Conservation (phyloP, 768 basidiomycete genomes). For the Candolleomyces aberdarensis region DNA sequence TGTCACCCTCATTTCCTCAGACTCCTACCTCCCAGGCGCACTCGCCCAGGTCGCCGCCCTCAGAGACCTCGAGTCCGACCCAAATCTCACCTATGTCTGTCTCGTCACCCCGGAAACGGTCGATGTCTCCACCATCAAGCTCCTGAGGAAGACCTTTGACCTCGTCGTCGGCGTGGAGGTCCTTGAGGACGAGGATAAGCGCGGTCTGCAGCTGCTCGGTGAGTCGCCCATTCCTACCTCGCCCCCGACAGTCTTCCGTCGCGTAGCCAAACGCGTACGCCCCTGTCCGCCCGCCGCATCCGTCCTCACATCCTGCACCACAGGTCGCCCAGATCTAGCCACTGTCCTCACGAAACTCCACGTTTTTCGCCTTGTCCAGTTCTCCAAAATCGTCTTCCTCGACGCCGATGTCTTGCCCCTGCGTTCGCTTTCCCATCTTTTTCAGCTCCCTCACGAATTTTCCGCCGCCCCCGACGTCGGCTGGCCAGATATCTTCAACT, state of each 20-base stretch:
- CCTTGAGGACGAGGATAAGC: slow-evolving; percentile 65
- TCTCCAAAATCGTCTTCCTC: slow-evolving; percentile 83
- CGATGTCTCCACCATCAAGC: slow-evolving; percentile 76
- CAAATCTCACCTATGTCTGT: slow-evolving; percentile 63
- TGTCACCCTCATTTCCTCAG: slow-evolving; percentile 89
- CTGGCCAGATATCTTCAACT: slow-evolving; percentile 99
- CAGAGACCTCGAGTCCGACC: slow-evolving; percentile 46
- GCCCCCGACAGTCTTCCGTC: slow-evolving; percentile 2
- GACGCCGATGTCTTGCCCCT: slow-evolving; percentile 91
- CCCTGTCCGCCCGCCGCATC: not conserved
- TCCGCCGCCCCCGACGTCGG: slow-evolving; percentile 96
- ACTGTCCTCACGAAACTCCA: slow-evolving; percentile 96
- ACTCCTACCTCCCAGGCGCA: slow-evolving; percentile 90
- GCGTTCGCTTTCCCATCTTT: slow-evolving; percentile 90
- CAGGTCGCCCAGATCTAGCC: slow-evolving; percentile 92
- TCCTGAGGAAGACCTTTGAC: slow-evolving; percentile 77
- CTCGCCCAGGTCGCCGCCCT: slow-evolving; percentile 85
- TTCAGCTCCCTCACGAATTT: slow-evolving; percentile 76
- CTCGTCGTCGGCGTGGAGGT: slow-evolving; percentile 90
- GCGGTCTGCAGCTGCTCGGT: slow-evolving; percentile 83
- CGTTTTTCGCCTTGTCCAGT: slow-evolving; percentile 88
- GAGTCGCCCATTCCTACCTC: slow-evolving; percentile 23
- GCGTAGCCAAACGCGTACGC: slow-evolving; percentile 1
- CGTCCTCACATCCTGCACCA: not conserved
- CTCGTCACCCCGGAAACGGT: slow-evolving; percentile 94